Percentiles rank a stretch among this genome's conserved stretches.
phyloP scores from a whole-genome alignment of 2,329 filamentous ascomycete genomes.

The Blastomyces emzantsi region DNA sequence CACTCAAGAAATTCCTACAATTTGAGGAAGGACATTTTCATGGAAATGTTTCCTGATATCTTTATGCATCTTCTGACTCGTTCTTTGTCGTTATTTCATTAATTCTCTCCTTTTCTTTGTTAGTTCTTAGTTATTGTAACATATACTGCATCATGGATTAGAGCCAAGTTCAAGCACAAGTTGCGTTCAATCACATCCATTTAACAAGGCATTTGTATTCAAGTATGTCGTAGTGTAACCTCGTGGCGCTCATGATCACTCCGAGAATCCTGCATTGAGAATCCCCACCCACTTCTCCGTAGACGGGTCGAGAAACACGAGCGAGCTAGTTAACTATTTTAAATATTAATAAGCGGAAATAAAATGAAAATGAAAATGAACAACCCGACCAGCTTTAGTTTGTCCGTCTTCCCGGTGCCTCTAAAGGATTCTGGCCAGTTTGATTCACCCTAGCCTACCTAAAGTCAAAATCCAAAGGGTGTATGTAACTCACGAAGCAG shows the following conservation, averaged over 20 bases:
- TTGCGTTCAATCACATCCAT: not conserved
- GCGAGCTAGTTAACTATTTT: too few relatives aligned
- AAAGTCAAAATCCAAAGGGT: not conserved
- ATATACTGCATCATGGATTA: conserved; percentile 4
- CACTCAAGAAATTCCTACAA: not conserved
- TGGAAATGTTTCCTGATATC: not conserved
- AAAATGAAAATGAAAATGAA: not conserved
- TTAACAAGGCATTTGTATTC: not conserved
- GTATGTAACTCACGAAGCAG: not conserved
- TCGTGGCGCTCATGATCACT: not conserved
- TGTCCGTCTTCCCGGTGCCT: not conserved
- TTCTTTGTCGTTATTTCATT: not conserved
- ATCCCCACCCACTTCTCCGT: not conserved
- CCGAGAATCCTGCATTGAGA: not conserved
- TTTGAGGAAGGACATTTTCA: not conserved
- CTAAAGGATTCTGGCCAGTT: too few relatives aligned
- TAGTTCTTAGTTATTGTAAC: not conserved
- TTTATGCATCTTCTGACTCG: too few relatives aligned
- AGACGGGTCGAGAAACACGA: not conserved
- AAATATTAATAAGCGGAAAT: not conserved
- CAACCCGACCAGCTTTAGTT: not conserved
- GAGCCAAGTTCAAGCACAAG: not conserved
- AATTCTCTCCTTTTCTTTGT: not conserved
- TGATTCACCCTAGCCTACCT: not conserved
- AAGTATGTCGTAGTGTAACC: not conserved